Evolutionary conservation across 148 eudicot genomes (phyloP).

Genomic region (Persicaria tinctoria): DNA sequence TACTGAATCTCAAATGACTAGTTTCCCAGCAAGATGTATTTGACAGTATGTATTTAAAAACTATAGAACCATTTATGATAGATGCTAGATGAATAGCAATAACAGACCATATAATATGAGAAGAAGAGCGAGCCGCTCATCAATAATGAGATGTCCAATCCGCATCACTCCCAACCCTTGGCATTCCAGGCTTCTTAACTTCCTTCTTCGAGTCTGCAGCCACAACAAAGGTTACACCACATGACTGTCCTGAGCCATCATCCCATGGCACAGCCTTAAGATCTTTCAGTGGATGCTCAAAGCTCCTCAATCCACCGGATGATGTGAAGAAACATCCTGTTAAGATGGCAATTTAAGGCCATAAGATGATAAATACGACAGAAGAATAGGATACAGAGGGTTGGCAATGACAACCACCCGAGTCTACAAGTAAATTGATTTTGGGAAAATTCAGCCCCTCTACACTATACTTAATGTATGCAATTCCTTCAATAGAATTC

Average conservation of each 20-base stretch:
- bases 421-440: neutral
- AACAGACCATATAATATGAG: neutral
- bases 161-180: conserved; percentile 77
- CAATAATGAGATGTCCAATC: conserved; percentile 45
- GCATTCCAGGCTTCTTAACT: conserved; percentile 33
- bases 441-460: neutral
- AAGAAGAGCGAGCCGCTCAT: neutral
- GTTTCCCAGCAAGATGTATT: neutral
- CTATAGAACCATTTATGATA: neutral
- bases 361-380: neutral
- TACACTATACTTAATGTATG: neutral
- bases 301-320: conserved; percentile 67
- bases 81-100: neutral
- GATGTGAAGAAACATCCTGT: conserved; percentile 76
- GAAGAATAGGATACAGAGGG: neutral
- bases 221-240: conserved; percentile 63
- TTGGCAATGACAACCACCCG: neutral
- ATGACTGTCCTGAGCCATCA: conserved; percentile 60
- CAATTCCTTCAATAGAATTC: neutral
- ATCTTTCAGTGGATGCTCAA: conserved; percentile 58
- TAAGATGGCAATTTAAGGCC: neutral
- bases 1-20: neutral
- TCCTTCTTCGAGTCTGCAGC: conserved; percentile 41
- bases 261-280: conserved; percentile 74
- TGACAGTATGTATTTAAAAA: neutral